phyloP scores from a whole-genome alignment of 2,329 filamentous ascomycete species.

The Scedosporium boydii region DNA sequence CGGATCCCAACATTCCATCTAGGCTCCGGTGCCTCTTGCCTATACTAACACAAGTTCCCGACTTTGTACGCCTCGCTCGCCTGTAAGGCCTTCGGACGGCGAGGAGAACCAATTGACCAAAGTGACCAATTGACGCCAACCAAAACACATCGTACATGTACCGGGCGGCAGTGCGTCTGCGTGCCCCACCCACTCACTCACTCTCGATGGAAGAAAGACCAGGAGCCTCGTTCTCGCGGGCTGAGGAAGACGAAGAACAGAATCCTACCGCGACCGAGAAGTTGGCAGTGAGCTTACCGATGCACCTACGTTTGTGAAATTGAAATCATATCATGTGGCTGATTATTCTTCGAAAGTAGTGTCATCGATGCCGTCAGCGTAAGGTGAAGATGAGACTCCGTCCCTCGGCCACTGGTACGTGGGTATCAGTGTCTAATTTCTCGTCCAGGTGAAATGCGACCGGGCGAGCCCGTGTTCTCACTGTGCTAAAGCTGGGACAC shows the following conservation, averaged over 20 bases:
- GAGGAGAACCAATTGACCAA: too few relatives aligned
- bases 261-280: background rate
- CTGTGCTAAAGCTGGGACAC: conserved; percentile 25
- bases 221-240: background rate
- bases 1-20: too few relatives aligned
- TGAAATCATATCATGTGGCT: background rate
- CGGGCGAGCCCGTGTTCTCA: conserved; percentile 26
- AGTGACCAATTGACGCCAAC: too few relatives aligned
- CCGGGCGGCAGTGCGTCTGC: background rate
- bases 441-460: conserved; percentile 24
- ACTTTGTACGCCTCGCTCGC: too few relatives aligned
- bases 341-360: background rate
- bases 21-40: too few relatives aligned
- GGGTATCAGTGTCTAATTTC: background rate
- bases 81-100: too few relatives aligned
- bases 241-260: background rate
- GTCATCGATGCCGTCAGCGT: conserved; percentile 1
- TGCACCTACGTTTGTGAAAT: background rate
- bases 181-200: background rate
- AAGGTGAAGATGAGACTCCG: conserved; percentile 2
- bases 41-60: too few relatives aligned
- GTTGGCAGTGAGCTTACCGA: background rate
- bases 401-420: background rate
- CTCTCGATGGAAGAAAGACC: background rate
- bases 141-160: background rate